These are phyloP conservation scores for Malus asiatica DNA, from an alignment of 306 rosid species.

Conservation along the genomic window DNA sequence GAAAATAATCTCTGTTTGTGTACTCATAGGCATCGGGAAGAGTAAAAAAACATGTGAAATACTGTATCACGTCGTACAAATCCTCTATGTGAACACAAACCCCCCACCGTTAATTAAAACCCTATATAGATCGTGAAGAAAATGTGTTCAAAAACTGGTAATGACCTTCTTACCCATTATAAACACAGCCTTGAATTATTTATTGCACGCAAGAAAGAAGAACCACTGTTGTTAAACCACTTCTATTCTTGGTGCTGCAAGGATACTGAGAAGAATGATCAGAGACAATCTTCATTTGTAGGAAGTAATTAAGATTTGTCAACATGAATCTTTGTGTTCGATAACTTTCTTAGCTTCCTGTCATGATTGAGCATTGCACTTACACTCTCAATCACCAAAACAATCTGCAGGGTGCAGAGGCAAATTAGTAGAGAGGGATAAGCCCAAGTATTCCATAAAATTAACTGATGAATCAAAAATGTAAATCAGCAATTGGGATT, in stretches of 20 bases:
- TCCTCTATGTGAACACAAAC: not conserved
- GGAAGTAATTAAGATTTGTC: conserved; percentile 34
- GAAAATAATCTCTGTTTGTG: not conserved
- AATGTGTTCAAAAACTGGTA: not conserved
- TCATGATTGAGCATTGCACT: conserved; percentile 86
- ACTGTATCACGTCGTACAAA: not conserved
- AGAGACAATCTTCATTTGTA: conserved; percentile 3
- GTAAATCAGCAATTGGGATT: not conserved
- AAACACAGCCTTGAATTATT: not conserved
- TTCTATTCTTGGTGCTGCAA: conserved; percentile 1
- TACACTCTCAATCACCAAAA: conserved; percentile 78
- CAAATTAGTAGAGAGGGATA: not conserved
- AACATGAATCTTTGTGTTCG: conserved; percentile 34
- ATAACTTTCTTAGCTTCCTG: conserved; percentile 56
- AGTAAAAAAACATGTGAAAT: not conserved
- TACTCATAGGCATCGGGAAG: not conserved
- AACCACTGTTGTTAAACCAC: not conserved
- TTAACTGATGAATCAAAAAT: not conserved
- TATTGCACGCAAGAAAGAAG: not conserved
- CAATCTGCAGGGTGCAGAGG: conserved; percentile 40
- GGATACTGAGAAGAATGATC: not conserved
- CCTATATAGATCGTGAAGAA: not conserved
- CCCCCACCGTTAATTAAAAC: not conserved
- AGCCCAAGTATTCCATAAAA: not conserved
- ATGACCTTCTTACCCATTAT: not conserved